Evolutionary conservation across 2,329 filamentous ascomycete genomes (phyloP).

Genomic region (Talaromyces albobiverticillius): DNA sequence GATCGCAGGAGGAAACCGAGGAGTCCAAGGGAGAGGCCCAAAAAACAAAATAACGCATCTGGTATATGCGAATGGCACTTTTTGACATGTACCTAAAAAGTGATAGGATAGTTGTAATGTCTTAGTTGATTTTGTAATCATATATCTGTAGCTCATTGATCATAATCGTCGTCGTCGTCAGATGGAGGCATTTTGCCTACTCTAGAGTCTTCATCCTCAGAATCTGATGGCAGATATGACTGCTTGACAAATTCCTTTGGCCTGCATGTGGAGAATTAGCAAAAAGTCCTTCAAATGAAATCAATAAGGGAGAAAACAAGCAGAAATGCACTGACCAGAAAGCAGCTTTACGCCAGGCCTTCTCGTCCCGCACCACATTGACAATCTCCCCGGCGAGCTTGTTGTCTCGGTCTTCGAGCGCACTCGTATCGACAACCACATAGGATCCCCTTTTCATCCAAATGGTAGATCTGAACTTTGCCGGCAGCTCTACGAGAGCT

Average conservation of each 20-base stretch:
- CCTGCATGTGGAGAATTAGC: conserved; percentile 47
- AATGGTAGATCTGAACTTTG: conserved; percentile 84
- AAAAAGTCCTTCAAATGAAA: not conserved
- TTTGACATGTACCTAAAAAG: conserved; percentile 15
- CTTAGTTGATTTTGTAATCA: not conserved
- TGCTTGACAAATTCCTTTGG: conserved; percentile 73
- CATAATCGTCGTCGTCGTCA: conserved; percentile 69
- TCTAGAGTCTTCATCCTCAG: conserved; percentile 74
- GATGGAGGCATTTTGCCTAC: conserved; percentile 83
- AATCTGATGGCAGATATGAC: conserved; percentile 63
- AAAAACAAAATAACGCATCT: conserved; percentile 4
- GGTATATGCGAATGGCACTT: not conserved
- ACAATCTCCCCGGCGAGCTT: conserved; percentile 86
- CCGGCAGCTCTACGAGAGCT: conserved; percentile 75
- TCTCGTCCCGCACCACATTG: conserved; percentile 89
- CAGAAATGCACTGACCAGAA: conserved; percentile 66
- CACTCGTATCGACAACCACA: conserved; percentile 73
- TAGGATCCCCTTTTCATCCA: conserved; percentile 90
- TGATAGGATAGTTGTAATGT: not conserved
- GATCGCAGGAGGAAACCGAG: conserved; percentile 22
- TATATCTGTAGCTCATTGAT: not conserved
- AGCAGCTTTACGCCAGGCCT: conserved; percentile 79
- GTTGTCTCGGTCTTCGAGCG: conserved; percentile 65
- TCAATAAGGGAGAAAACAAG: not conserved
- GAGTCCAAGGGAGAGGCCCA: conserved; percentile 19